phyloP scores from a whole-genome alignment of 2,329 filamentous ascomycete genomes.

The Stachybotrys echinatus region DNA sequence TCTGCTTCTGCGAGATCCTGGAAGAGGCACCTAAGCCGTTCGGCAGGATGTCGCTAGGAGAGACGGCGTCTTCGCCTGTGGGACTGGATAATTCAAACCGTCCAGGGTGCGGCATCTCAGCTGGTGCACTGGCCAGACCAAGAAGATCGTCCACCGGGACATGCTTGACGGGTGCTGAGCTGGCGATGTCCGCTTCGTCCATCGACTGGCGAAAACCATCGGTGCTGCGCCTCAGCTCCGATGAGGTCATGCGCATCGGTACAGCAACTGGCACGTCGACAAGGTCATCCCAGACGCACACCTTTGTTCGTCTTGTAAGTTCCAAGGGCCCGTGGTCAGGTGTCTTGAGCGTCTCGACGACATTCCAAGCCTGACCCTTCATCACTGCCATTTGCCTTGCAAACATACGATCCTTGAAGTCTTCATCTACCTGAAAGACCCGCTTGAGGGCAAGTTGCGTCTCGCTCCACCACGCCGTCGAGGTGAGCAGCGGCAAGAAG shows the following conservation, averaged over 20 bases:
- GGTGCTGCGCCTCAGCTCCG: slow-evolving; percentile 71
- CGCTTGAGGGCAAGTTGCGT: slow-evolving; percentile 81
- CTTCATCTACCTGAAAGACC: slow-evolving; percentile 85
- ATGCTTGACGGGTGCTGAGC: slow-evolving; percentile 24
- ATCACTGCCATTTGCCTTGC: slow-evolving; percentile 97
- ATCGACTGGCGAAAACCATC: slow-evolving; percentile 37
- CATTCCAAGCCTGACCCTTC: slow-evolving; percentile 99
- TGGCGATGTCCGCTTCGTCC: slow-evolving; percentile 86
- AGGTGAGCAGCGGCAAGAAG: slow-evolving; percentile 92
- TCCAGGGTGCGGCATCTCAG: slow-evolving; percentile 67
- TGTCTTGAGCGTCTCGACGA: slow-evolving; percentile 93
- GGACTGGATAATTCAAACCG: slow-evolving; percentile 61
- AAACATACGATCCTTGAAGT: slow-evolving; percentile 99
- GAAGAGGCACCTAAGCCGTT: slow-evolving; percentile 12
- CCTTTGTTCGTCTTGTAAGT: slow-evolving; percentile 80
- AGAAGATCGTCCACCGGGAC: slow-evolving; percentile 61
- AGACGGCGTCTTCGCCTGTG: slow-evolving; percentile 33
- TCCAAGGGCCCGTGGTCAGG: slow-evolving; percentile 90
- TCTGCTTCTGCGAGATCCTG: neutral
- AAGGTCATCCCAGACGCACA: slow-evolving; percentile 97
- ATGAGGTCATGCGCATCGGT: slow-evolving; percentile 77
- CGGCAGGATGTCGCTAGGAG: slow-evolving; percentile 26
- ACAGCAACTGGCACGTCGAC: slow-evolving; percentile 95
- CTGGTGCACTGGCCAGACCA: slow-evolving; percentile 54
- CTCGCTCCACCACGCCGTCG: slow-evolving; percentile 94